Conservation (phyloP, 179 eudicot species). For the Spergularia azorica region DNA sequence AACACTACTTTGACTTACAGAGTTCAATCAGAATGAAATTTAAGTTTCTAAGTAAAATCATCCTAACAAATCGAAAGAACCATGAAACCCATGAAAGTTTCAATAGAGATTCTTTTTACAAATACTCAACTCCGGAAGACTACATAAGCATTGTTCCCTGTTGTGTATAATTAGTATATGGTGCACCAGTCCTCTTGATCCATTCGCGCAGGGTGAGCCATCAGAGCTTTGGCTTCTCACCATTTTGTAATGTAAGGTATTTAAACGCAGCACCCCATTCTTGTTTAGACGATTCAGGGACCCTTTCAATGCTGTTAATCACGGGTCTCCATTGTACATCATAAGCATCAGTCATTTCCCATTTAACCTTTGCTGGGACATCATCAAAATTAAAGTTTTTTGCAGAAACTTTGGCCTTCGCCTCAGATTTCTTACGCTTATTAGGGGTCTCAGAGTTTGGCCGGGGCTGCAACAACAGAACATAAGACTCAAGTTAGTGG, state of each 20-base stretch:
- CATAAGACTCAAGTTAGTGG: background rate
- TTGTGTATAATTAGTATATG: conserved; percentile 15
- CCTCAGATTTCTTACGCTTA: conserved; percentile 36
- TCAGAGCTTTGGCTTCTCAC: background rate
- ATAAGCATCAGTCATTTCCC: conserved; percentile 42
- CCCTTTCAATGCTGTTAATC: conserved; percentile 35
- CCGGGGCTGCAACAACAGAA: conserved; percentile 36
- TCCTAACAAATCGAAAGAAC: background rate
- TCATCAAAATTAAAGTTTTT: conserved; percentile 47
- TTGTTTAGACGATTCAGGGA: conserved; percentile 45
- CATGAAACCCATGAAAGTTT: conserved; percentile 2
- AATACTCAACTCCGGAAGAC: conserved; percentile 5
- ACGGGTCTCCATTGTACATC: conserved; percentile 47
- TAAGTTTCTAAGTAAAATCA: background rate
- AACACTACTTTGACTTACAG: background rate
- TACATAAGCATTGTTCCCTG: conserved; percentile 12
- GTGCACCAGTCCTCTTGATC: background rate
- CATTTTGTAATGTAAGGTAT: conserved; percentile 38
- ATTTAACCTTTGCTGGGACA: conserved; percentile 43
- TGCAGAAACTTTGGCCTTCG: conserved; percentile 24
- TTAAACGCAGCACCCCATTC: conserved; percentile 56
- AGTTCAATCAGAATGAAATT: background rate
- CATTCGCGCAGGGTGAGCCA: background rate
- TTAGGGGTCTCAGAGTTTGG: conserved; percentile 12
- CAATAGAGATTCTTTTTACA: conserved; percentile 20